phyloP scores from a whole-genome alignment of 1,284 basidiomycete species.

The Acaromyces ingoldii region DNA sequence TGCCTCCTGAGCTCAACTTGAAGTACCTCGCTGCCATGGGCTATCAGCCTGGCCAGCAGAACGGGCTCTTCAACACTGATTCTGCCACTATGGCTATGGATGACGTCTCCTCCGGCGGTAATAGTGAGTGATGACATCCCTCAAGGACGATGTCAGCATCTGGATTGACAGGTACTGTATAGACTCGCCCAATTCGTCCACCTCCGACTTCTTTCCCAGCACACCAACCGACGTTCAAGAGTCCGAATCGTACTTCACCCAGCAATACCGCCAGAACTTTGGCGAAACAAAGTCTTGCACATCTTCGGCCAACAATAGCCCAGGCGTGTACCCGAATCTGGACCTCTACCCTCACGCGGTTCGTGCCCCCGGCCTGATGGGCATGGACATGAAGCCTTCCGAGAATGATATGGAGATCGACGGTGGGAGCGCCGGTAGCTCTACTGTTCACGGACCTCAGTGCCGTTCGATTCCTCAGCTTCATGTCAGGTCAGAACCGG shows the following conservation, averaged over 20 bases:
- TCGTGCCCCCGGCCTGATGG: conserved; percentile 3
- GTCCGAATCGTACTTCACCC: conserved; percentile 3
- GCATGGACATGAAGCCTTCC: neutral
- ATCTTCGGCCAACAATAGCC: no score
- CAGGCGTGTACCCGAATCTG: neutral
- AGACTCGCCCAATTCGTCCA: no score
- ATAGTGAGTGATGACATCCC: neutral
- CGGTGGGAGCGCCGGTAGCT: neutral
- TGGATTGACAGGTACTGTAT: neutral
- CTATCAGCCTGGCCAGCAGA: no score
- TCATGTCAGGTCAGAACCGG: neutral
- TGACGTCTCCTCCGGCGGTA: neutral
- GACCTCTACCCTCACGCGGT: neutral
- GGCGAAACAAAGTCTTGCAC: no score
- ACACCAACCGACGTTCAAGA: neutral
- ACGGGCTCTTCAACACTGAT: no score
- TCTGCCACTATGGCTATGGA: neutral
- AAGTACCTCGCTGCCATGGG: neutral
- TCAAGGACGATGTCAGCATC: neutral
- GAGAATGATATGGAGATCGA: no score
- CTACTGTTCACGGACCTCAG: neutral
- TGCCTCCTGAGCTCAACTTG: conserved; percentile 1
- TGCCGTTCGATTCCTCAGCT: conserved; percentile 3
- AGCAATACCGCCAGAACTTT: neutral
- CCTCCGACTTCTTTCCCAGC: no score